These are phyloP conservation scores for Russula vinacea DNA, from an alignment of 768 basidiomycete species.

Conservation along the genomic window DNA sequence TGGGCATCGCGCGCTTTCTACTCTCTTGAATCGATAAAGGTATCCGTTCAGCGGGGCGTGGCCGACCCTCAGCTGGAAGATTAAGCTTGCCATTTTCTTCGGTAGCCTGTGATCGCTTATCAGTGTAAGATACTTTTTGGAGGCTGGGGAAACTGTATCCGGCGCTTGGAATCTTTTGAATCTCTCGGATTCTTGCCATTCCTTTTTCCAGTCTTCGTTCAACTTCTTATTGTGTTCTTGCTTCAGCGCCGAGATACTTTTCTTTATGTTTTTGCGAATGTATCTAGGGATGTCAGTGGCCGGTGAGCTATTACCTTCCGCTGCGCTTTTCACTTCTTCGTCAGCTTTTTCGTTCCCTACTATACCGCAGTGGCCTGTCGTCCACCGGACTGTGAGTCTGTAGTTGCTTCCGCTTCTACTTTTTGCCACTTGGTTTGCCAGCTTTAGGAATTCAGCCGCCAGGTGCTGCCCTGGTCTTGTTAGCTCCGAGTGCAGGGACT, in stretches of 20 bases:
- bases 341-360: neutral
- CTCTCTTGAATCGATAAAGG: no score
- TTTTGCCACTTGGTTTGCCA: neutral
- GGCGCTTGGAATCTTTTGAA: no score
- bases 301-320: neutral
- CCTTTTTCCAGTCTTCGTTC: neutral
- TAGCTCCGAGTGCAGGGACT: neutral
- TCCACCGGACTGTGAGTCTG: neutral
- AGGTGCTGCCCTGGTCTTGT: neutral
- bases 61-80: no score
- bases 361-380: neutral
- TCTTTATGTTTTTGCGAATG: neutral
- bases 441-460: neutral
- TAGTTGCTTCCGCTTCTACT: neutral
- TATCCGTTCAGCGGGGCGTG: no score
- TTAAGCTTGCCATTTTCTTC: no score
- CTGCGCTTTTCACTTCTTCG: neutral
- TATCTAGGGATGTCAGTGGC: neutral
- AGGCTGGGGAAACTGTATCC: no score
- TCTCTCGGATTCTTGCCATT: neutral
- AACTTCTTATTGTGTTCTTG: neutral
- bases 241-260: neutral
- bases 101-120: no score
- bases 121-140: no score
- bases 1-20: no score